Evolutionary conservation across 2,329 filamentous ascomycete species (phyloP).

Genomic region (Gaeumannomyces sp.): DNA sequence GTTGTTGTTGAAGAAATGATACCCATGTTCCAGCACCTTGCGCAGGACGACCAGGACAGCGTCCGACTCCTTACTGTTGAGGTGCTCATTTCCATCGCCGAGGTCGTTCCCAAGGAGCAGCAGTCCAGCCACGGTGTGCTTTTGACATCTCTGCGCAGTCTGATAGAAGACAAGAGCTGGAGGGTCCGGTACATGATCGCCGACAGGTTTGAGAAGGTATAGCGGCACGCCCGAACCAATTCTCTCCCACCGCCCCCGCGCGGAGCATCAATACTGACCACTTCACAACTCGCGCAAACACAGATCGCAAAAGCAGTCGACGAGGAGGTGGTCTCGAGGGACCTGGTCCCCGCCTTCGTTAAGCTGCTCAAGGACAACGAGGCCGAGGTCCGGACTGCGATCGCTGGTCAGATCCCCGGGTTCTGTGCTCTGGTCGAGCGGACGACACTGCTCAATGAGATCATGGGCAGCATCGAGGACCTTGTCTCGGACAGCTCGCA

Average conservation of each 20-base stretch:
- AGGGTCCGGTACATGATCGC: conserved; percentile 98
- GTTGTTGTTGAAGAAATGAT: conserved; percentile 99
- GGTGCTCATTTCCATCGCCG: conserved; percentile 90
- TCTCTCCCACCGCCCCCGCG: neutral
- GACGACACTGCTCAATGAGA: conserved; percentile 83
- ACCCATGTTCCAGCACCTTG: conserved; percentile 94
- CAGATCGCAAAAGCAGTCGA: conserved; percentile 98
- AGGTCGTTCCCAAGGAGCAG: conserved; percentile 96
- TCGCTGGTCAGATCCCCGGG: conserved; percentile 94
- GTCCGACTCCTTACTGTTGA: conserved; percentile 94
- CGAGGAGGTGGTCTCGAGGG: conserved; percentile 88
- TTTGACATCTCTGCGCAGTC: conserved; percentile 78
- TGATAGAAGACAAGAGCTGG: conserved; percentile 99
- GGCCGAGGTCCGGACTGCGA: conserved; percentile 93
- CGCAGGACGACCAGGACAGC: conserved; percentile 94
- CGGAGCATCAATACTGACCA: neutral
- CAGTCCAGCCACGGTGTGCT: conserved; percentile 93
- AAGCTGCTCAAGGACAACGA: conserved; percentile 97
- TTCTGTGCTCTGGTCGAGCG: conserved; percentile 90
- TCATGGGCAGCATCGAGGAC: conserved; percentile 95
- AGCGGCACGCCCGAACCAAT: conserved; percentile 11
- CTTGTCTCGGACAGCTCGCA: conserved; percentile 94
- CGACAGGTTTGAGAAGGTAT: conserved; percentile 93
- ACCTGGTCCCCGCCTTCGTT: conserved; percentile 93
- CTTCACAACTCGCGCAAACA: neutral